Evolutionary conservation across 2,329 filamentous ascomycete species (phyloP).

Genomic region (Arthroderma sp.): DNA sequence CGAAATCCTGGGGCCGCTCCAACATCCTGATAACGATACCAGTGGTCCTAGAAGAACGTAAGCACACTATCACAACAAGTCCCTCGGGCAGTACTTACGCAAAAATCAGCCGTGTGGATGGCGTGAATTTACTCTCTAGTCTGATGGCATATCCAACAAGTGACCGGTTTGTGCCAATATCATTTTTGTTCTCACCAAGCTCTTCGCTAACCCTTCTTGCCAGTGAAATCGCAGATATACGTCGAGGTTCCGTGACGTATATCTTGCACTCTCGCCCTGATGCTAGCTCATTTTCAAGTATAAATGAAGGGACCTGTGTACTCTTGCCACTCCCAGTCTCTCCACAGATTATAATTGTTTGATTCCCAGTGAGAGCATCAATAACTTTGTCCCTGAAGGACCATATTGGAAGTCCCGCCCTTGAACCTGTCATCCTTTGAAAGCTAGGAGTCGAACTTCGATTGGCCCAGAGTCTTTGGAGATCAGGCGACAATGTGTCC

Average conservation of each 20-base stretch:
- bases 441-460: slow-evolving; percentile 47
- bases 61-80: not conserved
- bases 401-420: slow-evolving; percentile 82
- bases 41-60: slow-evolving; percentile 35
- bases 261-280: slow-evolving; percentile 76
- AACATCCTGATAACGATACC: slow-evolving; percentile 98
- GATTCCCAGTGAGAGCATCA: slow-evolving; percentile 61
- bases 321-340: slow-evolving; percentile 97
- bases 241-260: slow-evolving; percentile 86
- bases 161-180: slow-evolving; percentile 70
- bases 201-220: slow-evolving; percentile 90
- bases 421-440: slow-evolving; percentile 64
- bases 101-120: slow-evolving; percentile 74
- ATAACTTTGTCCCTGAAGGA: slow-evolving; percentile 68
- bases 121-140: slow-evolving; percentile 72
- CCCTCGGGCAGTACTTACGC: slow-evolving; percentile 45
- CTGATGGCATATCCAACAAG: slow-evolving; percentile 91
- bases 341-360: slow-evolving; percentile 86
- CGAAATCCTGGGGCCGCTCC: slow-evolving; percentile 72
- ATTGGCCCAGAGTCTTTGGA: slow-evolving; percentile 39
- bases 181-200: slow-evolving; percentile 69
- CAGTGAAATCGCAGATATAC: slow-evolving; percentile 91
- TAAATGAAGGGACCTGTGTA: slow-evolving; percentile 89
- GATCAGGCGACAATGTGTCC: not conserved
- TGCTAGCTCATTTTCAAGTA: slow-evolving; percentile 77